Base-by-base conservation (phyloP, 2,329 filamentous ascomycete species). In the Chrysoporthe cubensis region DNA sequence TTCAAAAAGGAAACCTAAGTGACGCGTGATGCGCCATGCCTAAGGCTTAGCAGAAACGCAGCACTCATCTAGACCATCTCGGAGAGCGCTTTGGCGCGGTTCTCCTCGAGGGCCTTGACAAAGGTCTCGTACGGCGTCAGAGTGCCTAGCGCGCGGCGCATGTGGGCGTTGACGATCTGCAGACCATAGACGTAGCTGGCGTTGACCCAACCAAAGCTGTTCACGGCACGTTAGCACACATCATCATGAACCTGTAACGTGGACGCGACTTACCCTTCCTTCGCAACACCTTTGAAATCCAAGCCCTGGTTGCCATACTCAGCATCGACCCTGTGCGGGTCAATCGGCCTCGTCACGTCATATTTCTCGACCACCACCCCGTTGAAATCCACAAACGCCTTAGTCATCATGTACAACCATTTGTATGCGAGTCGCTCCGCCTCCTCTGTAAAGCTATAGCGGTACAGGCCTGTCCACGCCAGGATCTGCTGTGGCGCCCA, bases 401-500 rank as follows among this genome's bases (percentile, higher is more conserved):
- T 97, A 68, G 93, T 97, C 75, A 97, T 94, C 95, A 98, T 98
- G 78, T 94, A 97, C 64, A 97, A 82, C 96, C 96, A 99, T 79
- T 96, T 94, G 80, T 99, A 99, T 0, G 93, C 92, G 71, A 99
- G 81, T 44, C 94, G 86, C 80, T 97, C 92, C 1, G 94, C 94
- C 70, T 97, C 94, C 34, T 95, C 92, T 40, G 91, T 89, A 77
- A 97, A 98, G 65, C 94, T 94, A 76, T 98, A 99, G 21, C 94
- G 90, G 74, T 94, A 87, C 68, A 99, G 83, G 2, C 94, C 96
- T 1, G 93, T 94, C 96, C 96, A 99, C 0, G 96, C 95, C 54
- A 99, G 88, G 82, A 99, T 98, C 82, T 99, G 96, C 83, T 99
- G 96, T 43, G 96, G 96, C 66, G 96, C 96, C 96, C 96, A 99